A percentile compares a stretch with the other conserved stretches of the same genome.
phyloP scores from a whole-genome alignment of 495 filamentous ascomycete species.

The Trichodelitschia bisporula region DNA sequence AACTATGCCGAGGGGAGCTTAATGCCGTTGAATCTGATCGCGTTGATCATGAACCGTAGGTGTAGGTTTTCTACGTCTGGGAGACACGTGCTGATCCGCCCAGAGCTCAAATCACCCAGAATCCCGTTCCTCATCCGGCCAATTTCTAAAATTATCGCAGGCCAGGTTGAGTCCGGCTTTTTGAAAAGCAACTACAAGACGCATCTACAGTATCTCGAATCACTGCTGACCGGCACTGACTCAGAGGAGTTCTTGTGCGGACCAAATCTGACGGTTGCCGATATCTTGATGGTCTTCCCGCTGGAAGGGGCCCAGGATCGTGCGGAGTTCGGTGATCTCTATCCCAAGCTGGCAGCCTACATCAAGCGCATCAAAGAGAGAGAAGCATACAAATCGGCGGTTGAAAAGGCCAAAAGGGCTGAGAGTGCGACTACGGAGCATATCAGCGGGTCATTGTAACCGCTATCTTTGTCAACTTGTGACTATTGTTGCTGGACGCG shows the following conservation, averaged over 20 bases:
- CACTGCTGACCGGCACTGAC: constrained; percentile 37
- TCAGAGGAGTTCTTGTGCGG: constrained; percentile 50
- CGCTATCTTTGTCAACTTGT: too few relatives aligned
- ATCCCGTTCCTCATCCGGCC: constrained; percentile 74
- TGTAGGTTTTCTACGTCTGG: constrained; percentile 2
- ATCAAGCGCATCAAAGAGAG: constrained; percentile 31
- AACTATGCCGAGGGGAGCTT: constrained; percentile 65
- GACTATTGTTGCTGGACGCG: too few relatives aligned
- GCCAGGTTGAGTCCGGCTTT: constrained; percentile 31
- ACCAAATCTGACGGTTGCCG: constrained; percentile 43
- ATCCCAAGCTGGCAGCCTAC: constrained; percentile 39
- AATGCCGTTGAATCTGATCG: constrained; percentile 41
- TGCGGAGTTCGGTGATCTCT: constrained; percentile 23
- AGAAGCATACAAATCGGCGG: constrained; percentile 34
- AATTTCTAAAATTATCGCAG: constrained; percentile 37
- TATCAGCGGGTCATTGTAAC: too few relatives aligned
- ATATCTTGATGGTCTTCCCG: constrained; percentile 61
- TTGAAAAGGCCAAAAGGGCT: constrained; percentile 13
- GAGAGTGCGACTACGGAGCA: too few relatives aligned
- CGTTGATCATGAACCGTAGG: constrained; percentile 31
- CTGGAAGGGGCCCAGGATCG: constrained; percentile 26
- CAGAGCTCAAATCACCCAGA: constrained; percentile 34
- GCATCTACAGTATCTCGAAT: constrained; percentile 49
- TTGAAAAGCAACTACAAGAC: constrained; percentile 35
- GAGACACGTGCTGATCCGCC: background rate